Evolutionary conservation across 2,329 filamentous ascomycete genomes (phyloP), one percentile per base, ranked within the genome.

Genomic region (Aspergillus pseudoterreus): DNA sequence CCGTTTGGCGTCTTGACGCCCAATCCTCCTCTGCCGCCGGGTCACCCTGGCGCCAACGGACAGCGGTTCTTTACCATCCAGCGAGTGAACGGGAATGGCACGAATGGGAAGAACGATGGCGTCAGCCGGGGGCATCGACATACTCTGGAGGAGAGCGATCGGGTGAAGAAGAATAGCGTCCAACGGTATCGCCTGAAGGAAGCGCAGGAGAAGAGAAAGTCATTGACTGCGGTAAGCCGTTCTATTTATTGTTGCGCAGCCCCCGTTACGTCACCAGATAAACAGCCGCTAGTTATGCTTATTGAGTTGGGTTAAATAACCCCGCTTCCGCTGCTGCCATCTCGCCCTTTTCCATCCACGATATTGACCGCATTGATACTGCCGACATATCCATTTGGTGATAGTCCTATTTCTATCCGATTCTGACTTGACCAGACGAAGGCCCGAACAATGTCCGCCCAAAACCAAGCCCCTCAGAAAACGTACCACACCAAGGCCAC

Each of bases 131-230:
- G 84, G n/a, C 88, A 92, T 66, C 86, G 86, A 60, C 88, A 92
- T 68, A 81, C 80, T 0, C 70, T 92, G 6, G 82, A 82, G 49
- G 86, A 86, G 60, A 91, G 87, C 61, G 88, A 92, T 64, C 81
- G 84, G 55, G 86, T 92, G 33, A 92, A 92, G 74, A 91, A 89
- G 75, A 91, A 88, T 56, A 90, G 84, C 57, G 85, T 91, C 5
- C 79, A 87, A 65, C 76, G 88, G 58, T 81, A 79, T 68, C 62
- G 87, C 49, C 72, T 85, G 43, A 84, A 84, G 65, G 79, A 80
- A 59, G 82, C 84, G 47, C 87, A 85, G 38, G 78, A 78, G 47
- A 88, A 82, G 69, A 87, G 83, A 62, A 71, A 69, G 6, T 32
- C 41, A 32, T 68, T 75, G 71, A 80, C 82, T 76, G 11, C 19